Percentiles rank a stretch among this genome's conserved stretches.
phyloP scores from a whole-genome alignment of 2,329 filamentous ascomycete genomes.

The Acarospora socialis region DNA sequence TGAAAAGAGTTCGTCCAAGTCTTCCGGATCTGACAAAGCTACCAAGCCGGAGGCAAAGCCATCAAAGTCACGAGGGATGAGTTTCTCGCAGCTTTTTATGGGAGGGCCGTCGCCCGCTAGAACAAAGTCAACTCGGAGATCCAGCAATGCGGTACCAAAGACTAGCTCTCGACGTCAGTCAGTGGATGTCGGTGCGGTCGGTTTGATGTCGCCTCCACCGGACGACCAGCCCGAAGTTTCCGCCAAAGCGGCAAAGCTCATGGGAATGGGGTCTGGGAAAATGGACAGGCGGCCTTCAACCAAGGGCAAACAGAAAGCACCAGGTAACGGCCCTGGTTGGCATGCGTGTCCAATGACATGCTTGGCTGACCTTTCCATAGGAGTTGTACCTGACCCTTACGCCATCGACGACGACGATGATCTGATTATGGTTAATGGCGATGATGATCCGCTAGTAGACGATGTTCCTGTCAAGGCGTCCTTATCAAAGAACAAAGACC shows the following conservation, averaged over 20 bases:
- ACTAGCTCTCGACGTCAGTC: conserved; percentile 51
- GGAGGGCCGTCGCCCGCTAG: conserved; percentile 48
- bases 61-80: conserved; percentile 43
- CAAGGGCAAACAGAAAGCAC: conserved; percentile 32
- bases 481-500: conserved; percentile 18
- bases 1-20: conserved; percentile 49
- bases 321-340: conserved; percentile 16
- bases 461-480: conserved; percentile 21
- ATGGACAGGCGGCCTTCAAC: conserved; percentile 36
- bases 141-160: conserved; percentile 39
- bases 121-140: conserved; percentile 52
- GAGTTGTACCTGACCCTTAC: conserved; percentile 41
- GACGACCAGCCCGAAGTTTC: conserved; percentile 52
- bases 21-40: conserved; percentile 59
- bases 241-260: conserved; percentile 64
- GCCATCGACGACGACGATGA: conserved; percentile 52
- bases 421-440: conserved; percentile 42
- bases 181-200: conserved; percentile 46
- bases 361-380: conserved; percentile 6
- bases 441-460: conserved; percentile 24
- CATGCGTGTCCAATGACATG: background rate
- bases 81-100: conserved; percentile 49
- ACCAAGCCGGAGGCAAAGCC: conserved; percentile 37
- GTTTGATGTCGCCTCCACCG: conserved; percentile 57
- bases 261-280: conserved; percentile 43